Percentiles rank a stretch among this genome's conserved stretches.
These are phyloP conservation scores for Aureobasidium vineae DNA, from an alignment of 2,329 filamentous ascomycete species.

Conservation along the genomic window DNA sequence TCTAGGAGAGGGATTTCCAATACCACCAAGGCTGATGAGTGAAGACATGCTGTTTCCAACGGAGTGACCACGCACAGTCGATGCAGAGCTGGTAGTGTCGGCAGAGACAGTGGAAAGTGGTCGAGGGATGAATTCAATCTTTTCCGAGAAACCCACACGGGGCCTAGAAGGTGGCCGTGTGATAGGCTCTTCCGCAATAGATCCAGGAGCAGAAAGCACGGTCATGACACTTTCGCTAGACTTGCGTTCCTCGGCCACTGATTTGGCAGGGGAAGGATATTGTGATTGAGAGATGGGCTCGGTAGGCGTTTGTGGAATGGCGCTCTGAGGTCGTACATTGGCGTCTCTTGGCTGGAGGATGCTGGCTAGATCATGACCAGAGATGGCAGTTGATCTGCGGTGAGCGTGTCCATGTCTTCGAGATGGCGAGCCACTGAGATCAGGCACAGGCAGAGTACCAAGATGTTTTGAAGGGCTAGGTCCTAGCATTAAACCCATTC, in stretches of 20 bases:
- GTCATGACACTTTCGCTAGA: background rate
- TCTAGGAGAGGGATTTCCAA: conserved; percentile 23
- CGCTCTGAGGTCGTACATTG: conserved; percentile 36
- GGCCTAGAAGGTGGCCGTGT: conserved; percentile 52
- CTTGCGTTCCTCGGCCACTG: conserved; percentile 1
- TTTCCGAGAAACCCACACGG: conserved; percentile 80
- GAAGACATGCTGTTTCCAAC: conserved; percentile 79
- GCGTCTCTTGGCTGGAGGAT: conserved; percentile 62
- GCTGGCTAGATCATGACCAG: conserved; percentile 73
- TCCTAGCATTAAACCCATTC: conserved; percentile 57
- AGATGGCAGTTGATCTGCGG: conserved; percentile 76
- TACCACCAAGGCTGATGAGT: conserved; percentile 57
- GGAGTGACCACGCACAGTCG: conserved; percentile 68
- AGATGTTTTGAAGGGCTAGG: conserved; percentile 68
- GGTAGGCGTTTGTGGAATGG: conserved; percentile 15
- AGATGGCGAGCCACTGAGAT: conserved; percentile 50
- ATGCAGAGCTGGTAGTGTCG: conserved; percentile 73
- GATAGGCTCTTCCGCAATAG: background rate
- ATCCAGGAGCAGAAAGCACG: background rate
- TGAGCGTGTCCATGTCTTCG: conserved; percentile 71
- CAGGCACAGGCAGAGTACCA: conserved; percentile 56
- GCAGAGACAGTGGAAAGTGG: conserved; percentile 82
- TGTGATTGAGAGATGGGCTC: background rate
- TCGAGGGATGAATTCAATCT: conserved; percentile 76
- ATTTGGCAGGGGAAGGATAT: conserved; percentile 20